These are phyloP conservation scores for Pterocarpus macrocarpus DNA, from an alignment of 306 rosid genomes.

Conservation along the genomic window DNA sequence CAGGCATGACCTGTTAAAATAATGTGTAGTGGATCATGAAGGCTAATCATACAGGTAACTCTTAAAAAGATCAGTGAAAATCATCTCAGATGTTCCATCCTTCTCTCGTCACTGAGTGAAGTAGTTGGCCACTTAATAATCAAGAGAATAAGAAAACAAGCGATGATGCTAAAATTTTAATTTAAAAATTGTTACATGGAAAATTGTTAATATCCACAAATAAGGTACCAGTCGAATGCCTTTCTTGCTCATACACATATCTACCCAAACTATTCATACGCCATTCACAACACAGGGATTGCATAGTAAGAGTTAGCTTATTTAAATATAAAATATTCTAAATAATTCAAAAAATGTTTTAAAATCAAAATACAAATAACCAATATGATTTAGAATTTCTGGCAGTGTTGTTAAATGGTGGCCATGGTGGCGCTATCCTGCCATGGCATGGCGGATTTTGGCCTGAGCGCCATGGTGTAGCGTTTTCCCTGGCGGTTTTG, in stretches of 20 bases:
- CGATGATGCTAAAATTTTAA: no score
- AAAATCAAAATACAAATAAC: background rate
- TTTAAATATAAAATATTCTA: no score
- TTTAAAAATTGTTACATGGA: no score
- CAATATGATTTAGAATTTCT: no score
- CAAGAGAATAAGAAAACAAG: no score
- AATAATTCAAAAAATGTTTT: background rate
- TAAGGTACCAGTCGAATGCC: background rate
- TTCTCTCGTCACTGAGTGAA: background rate
- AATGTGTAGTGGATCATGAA: conserved; percentile 20
- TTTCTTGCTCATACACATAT: background rate
- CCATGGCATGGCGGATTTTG: no score
- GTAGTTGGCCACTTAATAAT: background rate
- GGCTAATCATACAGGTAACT: conserved; percentile 7
- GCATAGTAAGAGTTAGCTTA: background rate
- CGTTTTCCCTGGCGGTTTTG: no score
- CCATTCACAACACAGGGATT: no score
- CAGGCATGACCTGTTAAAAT: conserved; percentile 90
- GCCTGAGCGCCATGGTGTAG: no score
- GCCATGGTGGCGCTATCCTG: no score
- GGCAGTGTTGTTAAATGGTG: no score
- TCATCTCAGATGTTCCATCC: conserved; percentile 1
- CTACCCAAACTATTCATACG: background rate
- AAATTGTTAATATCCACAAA: background rate
- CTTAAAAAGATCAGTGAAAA: background rate